Evolutionary conservation across 2,329 filamentous ascomycete species (phyloP).

Genomic region (Sordariomycetes sp.): DNA sequence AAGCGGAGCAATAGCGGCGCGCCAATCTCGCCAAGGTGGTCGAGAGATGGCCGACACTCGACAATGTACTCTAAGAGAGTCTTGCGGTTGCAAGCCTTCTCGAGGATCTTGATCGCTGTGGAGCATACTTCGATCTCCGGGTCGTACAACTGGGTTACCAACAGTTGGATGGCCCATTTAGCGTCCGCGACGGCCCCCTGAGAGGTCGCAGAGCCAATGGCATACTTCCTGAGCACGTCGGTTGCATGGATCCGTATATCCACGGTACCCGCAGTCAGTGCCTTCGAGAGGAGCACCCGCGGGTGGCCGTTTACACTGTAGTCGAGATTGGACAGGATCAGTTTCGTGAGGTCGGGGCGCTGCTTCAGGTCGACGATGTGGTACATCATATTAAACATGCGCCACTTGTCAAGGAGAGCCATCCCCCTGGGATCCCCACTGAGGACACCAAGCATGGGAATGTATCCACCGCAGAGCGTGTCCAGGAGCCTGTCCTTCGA

Average conservation of each 20-base stretch:
- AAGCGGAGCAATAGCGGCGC: slow-evolving; percentile 87
- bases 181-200: slow-evolving; percentile 47
- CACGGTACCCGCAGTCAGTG: slow-evolving; percentile 81
- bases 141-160: slow-evolving; percentile 98
- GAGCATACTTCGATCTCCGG: slow-evolving; percentile 95
- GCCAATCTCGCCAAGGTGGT: slow-evolving; percentile 93
- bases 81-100: slow-evolving; percentile 92
- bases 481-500: slow-evolving; percentile 72
- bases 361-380: slow-evolving; percentile 89
- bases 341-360: slow-evolving; percentile 80
- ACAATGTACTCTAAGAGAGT: slow-evolving; percentile 90
- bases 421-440: slow-evolving; percentile 74
- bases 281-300: slow-evolving; percentile 83
- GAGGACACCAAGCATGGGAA: slow-evolving; percentile 78
- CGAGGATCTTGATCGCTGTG: slow-evolving; percentile 89
- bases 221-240: slow-evolving; percentile 76
- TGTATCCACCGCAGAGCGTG: slow-evolving; percentile 85
- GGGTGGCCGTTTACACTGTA: slow-evolving; percentile 83
- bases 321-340: slow-evolving; percentile 82
- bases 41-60: slow-evolving; percentile 84
- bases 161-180: slow-evolving; percentile 88
- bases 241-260: slow-evolving; percentile 86
- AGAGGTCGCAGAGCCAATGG: slow-evolving; percentile 32
- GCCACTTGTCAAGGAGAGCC: slow-evolving; percentile 86
- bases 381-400: slow-evolving; percentile 99